Evolutionary conservation across 2,329 filamentous ascomycete species (phyloP).

Genomic region (Tricladium varicosporioides): DNA sequence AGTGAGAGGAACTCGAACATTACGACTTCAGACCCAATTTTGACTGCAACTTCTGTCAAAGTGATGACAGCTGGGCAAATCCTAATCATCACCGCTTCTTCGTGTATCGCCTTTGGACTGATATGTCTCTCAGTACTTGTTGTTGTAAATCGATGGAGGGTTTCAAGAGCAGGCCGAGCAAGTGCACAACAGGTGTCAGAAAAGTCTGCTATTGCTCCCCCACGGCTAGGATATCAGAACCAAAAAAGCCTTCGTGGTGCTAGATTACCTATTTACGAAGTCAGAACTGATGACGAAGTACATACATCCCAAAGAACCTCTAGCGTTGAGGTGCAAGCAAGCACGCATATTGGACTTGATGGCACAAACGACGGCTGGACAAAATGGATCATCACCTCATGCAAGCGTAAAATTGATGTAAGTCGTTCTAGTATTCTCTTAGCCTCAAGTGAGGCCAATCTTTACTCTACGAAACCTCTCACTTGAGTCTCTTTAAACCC

Average conservation of each 20-base stretch:
- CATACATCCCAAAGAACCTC: not conserved
- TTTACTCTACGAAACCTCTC: not conserved
- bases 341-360: constrained; percentile 8
- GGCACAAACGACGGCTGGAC: constrained; percentile 19
- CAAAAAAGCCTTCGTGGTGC: not conserved
- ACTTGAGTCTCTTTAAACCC: not conserved
- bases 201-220: not conserved
- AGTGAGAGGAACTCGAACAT: no score
- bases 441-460: no score
- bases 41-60: no score
- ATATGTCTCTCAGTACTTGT: no score
- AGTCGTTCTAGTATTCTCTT: not conserved
- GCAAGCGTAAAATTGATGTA: constrained; percentile 1
- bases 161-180: no score
- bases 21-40: no score
- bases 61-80: no score
- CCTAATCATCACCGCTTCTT: no score
- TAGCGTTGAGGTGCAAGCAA: not conserved
- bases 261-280: not conserved
- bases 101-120: no score
- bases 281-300: constrained; percentile 7
- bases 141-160: no score
- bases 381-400: constrained; percentile 5
- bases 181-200: no score
- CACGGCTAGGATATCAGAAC: not conserved